A percentile compares a stretch with the other conserved stretches of the same genome.
phyloP scores from a whole-genome alignment of 1,284 basidiomycete species.

The Exsudoporus floridanus region DNA sequence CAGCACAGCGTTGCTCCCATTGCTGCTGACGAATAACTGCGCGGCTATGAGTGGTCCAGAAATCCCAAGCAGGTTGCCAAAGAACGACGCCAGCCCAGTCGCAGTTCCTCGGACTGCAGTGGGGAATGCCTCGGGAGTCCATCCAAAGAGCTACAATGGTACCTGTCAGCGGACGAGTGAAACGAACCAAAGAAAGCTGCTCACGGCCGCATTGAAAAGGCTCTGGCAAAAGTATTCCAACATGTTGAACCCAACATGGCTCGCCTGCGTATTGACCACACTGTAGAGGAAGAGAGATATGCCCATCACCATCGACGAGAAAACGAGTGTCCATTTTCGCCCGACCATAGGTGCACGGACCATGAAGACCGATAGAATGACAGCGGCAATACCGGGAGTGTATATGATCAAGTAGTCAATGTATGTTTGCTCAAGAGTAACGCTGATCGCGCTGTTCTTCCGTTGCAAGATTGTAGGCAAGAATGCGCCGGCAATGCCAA shows the following conservation, averaged over 20 bases:
- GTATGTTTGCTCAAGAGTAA: slow-evolving; percentile 14
- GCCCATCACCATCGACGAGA: slow-evolving; percentile 9
- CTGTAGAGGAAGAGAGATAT: slow-evolving; percentile 15
- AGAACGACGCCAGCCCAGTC: slow-evolving; percentile 7
- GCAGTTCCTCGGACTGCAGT: slow-evolving; percentile 18
- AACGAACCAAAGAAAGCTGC: neutral
- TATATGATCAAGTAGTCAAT: slow-evolving; percentile 16
- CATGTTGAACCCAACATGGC: slow-evolving; percentile 13
- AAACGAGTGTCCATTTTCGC: slow-evolving; percentile 20
- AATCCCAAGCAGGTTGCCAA: slow-evolving; percentile 6
- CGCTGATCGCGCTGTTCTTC: slow-evolving; percentile 14
- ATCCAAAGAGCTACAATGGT: slow-evolving; percentile 14
- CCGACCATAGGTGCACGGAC: slow-evolving; percentile 18
- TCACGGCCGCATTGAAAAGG: slow-evolving; percentile 15
- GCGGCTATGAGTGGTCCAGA: slow-evolving; percentile 9
- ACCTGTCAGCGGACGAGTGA: neutral
- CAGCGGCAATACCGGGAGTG: slow-evolving; percentile 11
- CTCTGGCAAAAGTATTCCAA: slow-evolving; percentile 17
- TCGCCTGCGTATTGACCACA: slow-evolving; percentile 18
- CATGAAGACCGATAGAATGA: slow-evolving; percentile 9
- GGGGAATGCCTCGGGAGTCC: slow-evolving; percentile 23
- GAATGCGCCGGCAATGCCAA: slow-evolving; percentile 1
- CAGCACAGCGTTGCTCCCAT: slow-evolving; percentile 12
- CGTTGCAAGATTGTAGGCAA: slow-evolving; percentile 20
- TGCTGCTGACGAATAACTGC: slow-evolving; percentile 4